Evolutionary conservation across 2,329 filamentous ascomycete species (phyloP), one percentile per base, ranked within the genome.

Genomic region (Pestalotiopsis sp.): DNA sequence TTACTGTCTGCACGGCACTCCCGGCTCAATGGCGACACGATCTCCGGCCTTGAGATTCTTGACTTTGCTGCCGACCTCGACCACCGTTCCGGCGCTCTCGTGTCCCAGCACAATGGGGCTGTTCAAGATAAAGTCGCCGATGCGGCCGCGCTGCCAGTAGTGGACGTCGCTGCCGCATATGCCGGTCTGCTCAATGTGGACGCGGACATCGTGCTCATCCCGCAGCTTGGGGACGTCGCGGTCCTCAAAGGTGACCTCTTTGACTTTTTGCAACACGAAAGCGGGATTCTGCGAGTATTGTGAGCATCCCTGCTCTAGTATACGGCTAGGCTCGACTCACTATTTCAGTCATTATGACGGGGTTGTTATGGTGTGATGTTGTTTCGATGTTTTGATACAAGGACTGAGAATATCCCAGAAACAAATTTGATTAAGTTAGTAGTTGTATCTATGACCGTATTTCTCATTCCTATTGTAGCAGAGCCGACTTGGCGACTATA

Each of bases 141-240:
- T 84, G 12, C 81, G 78, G 3, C 85, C 86, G 62, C 82, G 77
- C 68, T 81, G 78, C 83, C 83, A 85, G 74, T 81, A 83, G 72
- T 84, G 79, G 13, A 84, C 80, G 69, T 85, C 83, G 61, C 79
- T 82, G 31, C 84, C 84, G 67, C 84, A 86, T 45, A 86, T 84
- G 36, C 84, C 80, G 2, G 83, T 85, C 71, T 84, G 81, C 63
- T 81, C 77, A 58, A 86, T 77, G 38, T 82, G 81, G 0, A 86
- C 78, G 14, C 81, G 78, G 0, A 86, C 83, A 68, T 85, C 82
- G 63, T 80, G 71, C 58, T 78, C 76, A 67, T 83, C 78, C 38
- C 74, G 73, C 12, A 86, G 78, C 7, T 72, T 71, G 1, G 83
- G 84, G 5, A 81, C 76, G 0, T 80, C 75, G 0, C 82, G 80